Evolutionary conservation across 2,329 filamentous ascomycete genomes (phyloP), one percentile per base, ranked within the genome.

Genomic region (Fusarium sp.): DNA sequence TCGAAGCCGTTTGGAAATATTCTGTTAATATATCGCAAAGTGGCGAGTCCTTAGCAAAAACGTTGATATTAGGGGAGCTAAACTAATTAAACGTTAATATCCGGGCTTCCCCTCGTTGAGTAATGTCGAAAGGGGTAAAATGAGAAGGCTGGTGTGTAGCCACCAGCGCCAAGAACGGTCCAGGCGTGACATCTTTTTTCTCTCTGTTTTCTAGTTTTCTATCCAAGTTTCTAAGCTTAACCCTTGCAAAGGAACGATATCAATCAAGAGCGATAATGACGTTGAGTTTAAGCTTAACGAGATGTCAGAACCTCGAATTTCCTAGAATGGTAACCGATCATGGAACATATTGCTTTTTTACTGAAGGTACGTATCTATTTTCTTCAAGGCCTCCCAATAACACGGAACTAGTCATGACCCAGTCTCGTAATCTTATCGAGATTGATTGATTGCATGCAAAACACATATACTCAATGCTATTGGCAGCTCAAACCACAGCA

Each of bases 21-120:
- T 40, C 19, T 52, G 45, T 35, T 27, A 46, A 62, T 63, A 63
- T 56, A 37, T 44, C 43, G 35, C 23, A 30, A 30, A 40, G 55
- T 58, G 49, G 55, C 35, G 35, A 44, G 55, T 22, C 35, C 25
- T 58, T 14, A 44, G 54, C 17, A 30, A 58, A 37, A 62, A 39
- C 48, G 33, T 55, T 48, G 35, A 61, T 39, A 32, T 62, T 37
- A 62, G 55, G 43, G 23, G 30, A 62, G 43, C 60, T 64, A 64
- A 64, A 64, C 40, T 43, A 37, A 63, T 50, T 58, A 57, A 25
- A 47, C 52, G 19, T 63, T 65, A 48, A 62, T 59, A 52, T 64
- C 61, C 56, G 58, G 59, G 47, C 10, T 59, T 58, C 59, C 52
- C 61, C 59, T 64, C 61, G 20, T 51, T 46, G 25, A 59, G 59